phyloP scores from a whole-genome alignment of 176 grass and related monocot genomes.

The Hordeum vulgare region MorexV3_pseudomolecules_assembly NC_058518.1:70297285-70297784 shows the following conservation, averaged over 20 bases:
- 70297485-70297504: background rate
- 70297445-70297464: background rate
- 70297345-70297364: constrained; percentile 75
- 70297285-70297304: constrained; percentile 10
- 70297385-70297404: constrained; percentile 12
- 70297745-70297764: background rate
- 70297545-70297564: constrained; percentile 64
- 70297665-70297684: constrained; percentile 51
- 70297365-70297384: constrained; percentile 73
- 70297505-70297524: constrained; percentile 21
- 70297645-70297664: background rate
- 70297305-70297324: constrained; percentile 48
- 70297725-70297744: constrained; percentile 52
- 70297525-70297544: constrained; percentile 56
- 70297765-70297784: background rate
- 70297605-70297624: background rate
- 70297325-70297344: constrained; percentile 75
- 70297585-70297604: constrained; percentile 55
- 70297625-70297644: background rate
- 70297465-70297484: background rate
- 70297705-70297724: constrained; percentile 67
- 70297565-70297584: constrained; percentile 50
- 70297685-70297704: constrained; percentile 84
- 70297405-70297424: background rate
- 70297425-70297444: background rate